Conservation (phyloP, 2,329 filamentous ascomycete species). For the Aspergillus amoenus region DNA sequence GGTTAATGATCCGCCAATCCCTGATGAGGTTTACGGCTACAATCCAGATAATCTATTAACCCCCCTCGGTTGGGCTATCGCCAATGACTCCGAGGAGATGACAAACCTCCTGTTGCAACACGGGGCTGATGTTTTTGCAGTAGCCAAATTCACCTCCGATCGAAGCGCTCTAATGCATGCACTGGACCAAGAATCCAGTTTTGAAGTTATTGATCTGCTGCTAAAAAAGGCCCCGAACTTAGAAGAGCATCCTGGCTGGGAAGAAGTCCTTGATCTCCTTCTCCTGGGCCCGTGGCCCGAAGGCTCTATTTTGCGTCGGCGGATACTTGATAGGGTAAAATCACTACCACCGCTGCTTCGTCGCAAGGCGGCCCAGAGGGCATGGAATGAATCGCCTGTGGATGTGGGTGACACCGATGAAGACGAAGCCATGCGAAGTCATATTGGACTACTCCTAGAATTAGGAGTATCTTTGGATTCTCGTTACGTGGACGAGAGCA, state of each 20-base stretch:
- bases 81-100: not conserved
- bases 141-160: accelerated
- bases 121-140: not conserved
- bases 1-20: not conserved
- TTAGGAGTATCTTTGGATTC: not conserved
- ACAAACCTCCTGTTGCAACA: not conserved
- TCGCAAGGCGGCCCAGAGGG: not conserved
- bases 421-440: not conserved
- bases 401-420: accelerated
- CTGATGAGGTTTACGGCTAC: accelerated
- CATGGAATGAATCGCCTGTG: not conserved
- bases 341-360: not conserved
- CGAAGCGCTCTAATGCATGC: not conserved
- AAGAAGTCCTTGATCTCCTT: not conserved
- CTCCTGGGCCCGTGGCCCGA: no score
- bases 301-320: accelerated
- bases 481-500: not conserved
- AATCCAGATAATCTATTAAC: not conserved
- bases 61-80: not conserved
- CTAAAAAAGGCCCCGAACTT: not conserved
- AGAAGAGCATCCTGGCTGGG: not conserved
- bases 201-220: not conserved
- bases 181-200: not conserved
- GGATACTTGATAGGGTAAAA: not conserved
- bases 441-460: not conserved